Base-by-base conservation (phyloP, 371 early-diverging fungal species). In the Actinomortierella ambigua region DNA sequence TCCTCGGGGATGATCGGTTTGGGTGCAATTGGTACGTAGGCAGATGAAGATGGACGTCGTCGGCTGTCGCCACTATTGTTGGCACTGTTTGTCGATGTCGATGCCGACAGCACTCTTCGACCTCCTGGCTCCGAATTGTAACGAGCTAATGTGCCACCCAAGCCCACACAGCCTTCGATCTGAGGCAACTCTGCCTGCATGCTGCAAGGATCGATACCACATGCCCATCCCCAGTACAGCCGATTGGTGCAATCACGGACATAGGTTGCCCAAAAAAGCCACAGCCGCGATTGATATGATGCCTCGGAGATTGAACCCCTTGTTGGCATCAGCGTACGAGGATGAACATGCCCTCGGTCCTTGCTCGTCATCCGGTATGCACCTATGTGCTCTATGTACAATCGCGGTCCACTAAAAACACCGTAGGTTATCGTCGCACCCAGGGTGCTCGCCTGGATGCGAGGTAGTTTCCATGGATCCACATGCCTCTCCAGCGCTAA, bases 141-240 rank as follows among this genome's bases (percentile, higher is more conserved):
- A n/a, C 13, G 18, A 9, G 2, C 48, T 57, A 48, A 24, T 15
- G 22, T 18, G 9, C 48, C 48, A 22, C 48, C 48, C 2, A 48
- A 22, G 18, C 48, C 48, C 15, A 48, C 55, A 34, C 13, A 50
- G 6, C 71, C 71, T 28, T 65, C 61, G 56, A 71, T 52, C 44
- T 48, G 58, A 0, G 71, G 71, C 18, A 71, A 18, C 17, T 71
- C 71, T 2, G 66, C 57, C 0, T 50, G 50, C 18, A 71, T 39
- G 15, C 17, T 41, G 41, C 58, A 18, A 0, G 22, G 46, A 18
- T 71, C 71, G 20, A 62, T 28, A n/a, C 71, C 71, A 14, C 58
- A 61, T 4, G 71, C 65, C 71, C 71, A 71, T 4, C 71, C 71
- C 55, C 65, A 71, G 14, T 71, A 71, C 0, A 71, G 50, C 14